Conservation (phyloP, 495 filamentous ascomycete genomes). For the Penicillium goetzii region DNA sequence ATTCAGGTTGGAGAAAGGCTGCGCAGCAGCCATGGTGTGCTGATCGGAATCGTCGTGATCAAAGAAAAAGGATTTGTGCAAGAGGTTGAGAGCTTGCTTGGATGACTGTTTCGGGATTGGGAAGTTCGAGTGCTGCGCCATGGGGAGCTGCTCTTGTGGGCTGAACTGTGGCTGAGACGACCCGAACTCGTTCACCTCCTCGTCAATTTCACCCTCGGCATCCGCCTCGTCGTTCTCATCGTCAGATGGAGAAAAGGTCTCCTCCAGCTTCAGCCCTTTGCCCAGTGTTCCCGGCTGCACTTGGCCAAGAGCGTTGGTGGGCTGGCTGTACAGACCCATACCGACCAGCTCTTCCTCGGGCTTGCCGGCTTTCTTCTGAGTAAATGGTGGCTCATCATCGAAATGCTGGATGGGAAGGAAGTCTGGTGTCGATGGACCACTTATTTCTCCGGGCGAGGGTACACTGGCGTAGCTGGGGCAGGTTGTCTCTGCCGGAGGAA, state of each 20-base stretch:
- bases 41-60: conserved; percentile 45
- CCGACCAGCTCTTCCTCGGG: conserved; percentile 74
- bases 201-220: conserved; percentile 21
- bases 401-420: conserved; percentile 56
- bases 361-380: conserved; percentile 39
- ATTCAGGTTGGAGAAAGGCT: conserved; percentile 36
- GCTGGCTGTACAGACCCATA: conserved; percentile 80
- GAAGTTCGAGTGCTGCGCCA: conserved; percentile 19
- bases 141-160: conserved; percentile 11
- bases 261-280: conserved; percentile 81
- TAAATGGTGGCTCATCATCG: conserved; percentile 28
- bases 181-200: conserved; percentile 36
- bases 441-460: conserved; percentile 43
- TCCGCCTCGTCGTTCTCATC: conserved; percentile 62
- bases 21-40: conserved; percentile 31
- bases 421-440: conserved; percentile 64
- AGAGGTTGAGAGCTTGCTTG: conserved; percentile 40
- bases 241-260: conserved; percentile 77
- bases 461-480: conserved; percentile 46
- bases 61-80: conserved; percentile 54
- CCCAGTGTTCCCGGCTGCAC: conserved; percentile 54
- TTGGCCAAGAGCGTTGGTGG: conserved; percentile 54
- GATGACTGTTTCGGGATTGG: conserved; percentile 33
- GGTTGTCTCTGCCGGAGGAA: conserved; percentile 37
- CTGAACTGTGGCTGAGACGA: conserved; percentile 16